Evolutionary conservation across 2,329 filamentous ascomycete genomes (phyloP), one percentile per base, ranked within the genome.

Genomic region (Beauveria brongniartii): DNA sequence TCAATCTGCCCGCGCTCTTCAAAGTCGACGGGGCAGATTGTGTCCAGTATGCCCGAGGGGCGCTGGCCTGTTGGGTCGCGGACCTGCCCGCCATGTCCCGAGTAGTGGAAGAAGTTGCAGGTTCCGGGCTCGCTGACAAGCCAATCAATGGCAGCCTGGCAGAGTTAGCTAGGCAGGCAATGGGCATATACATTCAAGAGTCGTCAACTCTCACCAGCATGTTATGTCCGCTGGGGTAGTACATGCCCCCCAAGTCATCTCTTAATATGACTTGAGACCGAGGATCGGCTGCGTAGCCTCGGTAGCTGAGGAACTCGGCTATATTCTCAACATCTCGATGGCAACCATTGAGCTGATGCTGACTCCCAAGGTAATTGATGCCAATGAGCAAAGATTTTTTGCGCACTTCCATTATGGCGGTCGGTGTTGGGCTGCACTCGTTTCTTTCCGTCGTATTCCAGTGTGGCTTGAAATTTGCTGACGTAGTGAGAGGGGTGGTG

Each of bases 251-350:
- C 67, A 82, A 7, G 43, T 61, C 59, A 24, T 61, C 59, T 61
- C 52, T 55, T 30, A 61, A 24, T n/a, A 61, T 61, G n/a, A 61
- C 59, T 9, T 61, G 59, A 9, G 59, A 61, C 34, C 52, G 59
- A 6, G 59, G 51, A 46, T 61, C 59, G 14, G 51, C 34, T 14
- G 59, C 43, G 59, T 55, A 61, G 6, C 59, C 59, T n/a, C 59
- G 59, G 28, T 61, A 61, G 51, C 59, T 82, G 64, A 84, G 69
- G 65, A 83, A 84, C 59, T 73, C 76, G 61, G 79, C 81, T 77
- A 84, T 80, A 70, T 84, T 84, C 73, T 83, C 82, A 48, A 83
- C 81, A 67, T 83, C 81, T 69, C 83, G 83, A 72, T 83, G 83
- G 69, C 83, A 86, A 34, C 83, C 83, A 62, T 79, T 74, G 48